Conservation (phyloP, 2,329 filamentous ascomycete genomes). For the Pestalotiopsis sp. region DNA sequence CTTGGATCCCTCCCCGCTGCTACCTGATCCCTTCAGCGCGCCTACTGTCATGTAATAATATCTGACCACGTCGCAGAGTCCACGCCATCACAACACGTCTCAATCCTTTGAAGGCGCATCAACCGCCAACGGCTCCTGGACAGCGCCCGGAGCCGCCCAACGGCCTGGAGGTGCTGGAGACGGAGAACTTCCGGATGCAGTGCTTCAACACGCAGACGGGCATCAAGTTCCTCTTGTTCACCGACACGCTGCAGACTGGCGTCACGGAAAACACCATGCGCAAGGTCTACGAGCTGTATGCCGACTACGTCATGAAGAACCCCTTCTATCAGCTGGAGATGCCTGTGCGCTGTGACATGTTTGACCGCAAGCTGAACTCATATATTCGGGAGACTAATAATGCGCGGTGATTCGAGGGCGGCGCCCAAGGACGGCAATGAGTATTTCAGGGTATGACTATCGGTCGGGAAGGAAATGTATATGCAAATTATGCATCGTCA, state of each 20-base stretch:
- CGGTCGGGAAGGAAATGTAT: background rate
- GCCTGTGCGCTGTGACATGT: constrained; percentile 93
- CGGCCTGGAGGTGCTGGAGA: constrained; percentile 90
- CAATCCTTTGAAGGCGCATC: constrained; percentile 51
- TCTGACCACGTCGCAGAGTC: constrained; percentile 46
- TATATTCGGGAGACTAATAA: constrained; percentile 77
- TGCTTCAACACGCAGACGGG: constrained; percentile 96
- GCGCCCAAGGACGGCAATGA: constrained; percentile 1
- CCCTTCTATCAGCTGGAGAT: constrained; percentile 98
- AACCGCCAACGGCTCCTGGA: constrained; percentile 30
- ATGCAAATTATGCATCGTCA: background rate
- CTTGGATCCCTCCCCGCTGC: background rate
- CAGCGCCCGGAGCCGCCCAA: constrained; percentile 65
- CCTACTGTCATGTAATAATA: background rate
- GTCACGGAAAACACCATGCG: constrained; percentile 76
- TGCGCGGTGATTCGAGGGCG: constrained; percentile 43
- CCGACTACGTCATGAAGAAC: constrained; percentile 99
- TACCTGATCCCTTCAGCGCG: background rate
- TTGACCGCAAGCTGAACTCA: constrained; percentile 81
- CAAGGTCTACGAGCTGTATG: constrained; percentile 91
- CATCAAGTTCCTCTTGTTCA: constrained; percentile 94
- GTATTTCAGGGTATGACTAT: background rate
- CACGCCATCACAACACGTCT: constrained; percentile 70
- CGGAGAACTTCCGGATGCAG: constrained; percentile 90
- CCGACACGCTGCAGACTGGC: constrained; percentile 84